Conservation (phyloP, 352 stramenopile species). For the Bremia lactucae region DNA sequence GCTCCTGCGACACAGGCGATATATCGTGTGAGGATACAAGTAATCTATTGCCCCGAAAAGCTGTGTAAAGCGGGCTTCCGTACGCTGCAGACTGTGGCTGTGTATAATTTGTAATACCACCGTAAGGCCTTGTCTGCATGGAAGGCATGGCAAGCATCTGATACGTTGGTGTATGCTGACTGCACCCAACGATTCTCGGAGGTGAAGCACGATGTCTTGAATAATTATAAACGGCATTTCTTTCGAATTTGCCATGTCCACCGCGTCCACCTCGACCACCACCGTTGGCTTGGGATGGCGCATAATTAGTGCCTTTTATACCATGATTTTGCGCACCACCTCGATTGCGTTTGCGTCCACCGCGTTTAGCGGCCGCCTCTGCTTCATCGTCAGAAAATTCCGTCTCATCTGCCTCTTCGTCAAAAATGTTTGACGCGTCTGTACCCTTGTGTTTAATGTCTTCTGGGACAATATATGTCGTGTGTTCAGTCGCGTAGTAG, state of each 20-base stretch:
- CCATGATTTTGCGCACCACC: slow-evolving; percentile 7
- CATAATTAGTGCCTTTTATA: slow-evolving; percentile 2
- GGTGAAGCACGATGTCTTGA: slow-evolving; percentile 4
- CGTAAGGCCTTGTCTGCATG: slow-evolving; percentile 33
- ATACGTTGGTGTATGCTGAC: slow-evolving; percentile 6
- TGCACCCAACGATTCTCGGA: slow-evolving; percentile 4
- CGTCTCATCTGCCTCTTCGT: slow-evolving; percentile 70
- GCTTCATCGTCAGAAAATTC: slow-evolving; percentile 80
- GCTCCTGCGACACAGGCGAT: slow-evolving; percentile 18
- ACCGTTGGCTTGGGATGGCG: slow-evolving; percentile 3
- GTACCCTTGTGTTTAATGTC: slow-evolving; percentile 74
- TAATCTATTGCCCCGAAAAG: slow-evolving; percentile 12
- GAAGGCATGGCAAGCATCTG: slow-evolving; percentile 5
- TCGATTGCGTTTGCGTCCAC: slow-evolving; percentile 59
- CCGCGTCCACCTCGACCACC: slow-evolving; percentile 15
- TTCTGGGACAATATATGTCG: slow-evolving; percentile 69
- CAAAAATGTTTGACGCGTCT: slow-evolving; percentile 80
- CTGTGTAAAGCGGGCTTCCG: slow-evolving; percentile 29
- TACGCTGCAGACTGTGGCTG: slow-evolving; percentile 25
- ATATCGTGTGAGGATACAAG: slow-evolving; percentile 18
- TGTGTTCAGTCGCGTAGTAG: slow-evolving; percentile 69
- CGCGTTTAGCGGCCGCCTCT: slow-evolving; percentile 55
- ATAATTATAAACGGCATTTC: slow-evolving; percentile 12
- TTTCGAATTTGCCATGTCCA: slow-evolving; percentile 11
- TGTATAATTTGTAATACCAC: slow-evolving; percentile 42